phyloP scores from a whole-genome alignment of 129 eudicot genomes.

The Flaveria ramosissima region DNA sequence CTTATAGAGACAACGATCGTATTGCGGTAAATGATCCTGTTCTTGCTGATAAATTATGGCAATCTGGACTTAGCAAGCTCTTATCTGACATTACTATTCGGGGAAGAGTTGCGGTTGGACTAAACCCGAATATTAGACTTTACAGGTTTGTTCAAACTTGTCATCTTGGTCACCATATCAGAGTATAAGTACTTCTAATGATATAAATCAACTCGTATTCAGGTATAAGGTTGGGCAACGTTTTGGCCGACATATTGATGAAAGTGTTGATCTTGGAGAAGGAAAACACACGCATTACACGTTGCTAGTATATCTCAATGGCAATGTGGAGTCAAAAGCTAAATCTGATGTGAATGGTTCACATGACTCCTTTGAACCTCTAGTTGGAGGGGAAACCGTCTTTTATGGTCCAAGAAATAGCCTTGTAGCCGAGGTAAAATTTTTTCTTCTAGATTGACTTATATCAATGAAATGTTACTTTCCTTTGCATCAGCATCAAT shows the following conservation, averaged over 20 bases:
- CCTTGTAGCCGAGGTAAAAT: conserved; percentile 84
- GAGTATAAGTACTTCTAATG: neutral
- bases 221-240: conserved; percentile 92
- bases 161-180: neutral
- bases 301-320: conserved; percentile 81
- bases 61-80: conserved; percentile 68
- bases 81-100: conserved; percentile 63
- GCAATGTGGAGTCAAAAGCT: conserved; percentile 44
- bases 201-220: conserved; percentile 11
- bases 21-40: conserved; percentile 71
- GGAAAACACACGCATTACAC: conserved; percentile 83
- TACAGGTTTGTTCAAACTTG: conserved; percentile 59
- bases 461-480: neutral
- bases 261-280: conserved; percentile 85
- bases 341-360: conserved; percentile 40
- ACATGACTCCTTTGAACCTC: conserved; percentile 47
- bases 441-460: neutral
- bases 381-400: conserved; percentile 97
- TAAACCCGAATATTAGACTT: conserved; percentile 87
- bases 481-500: neutral
- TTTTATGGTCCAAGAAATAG: conserved; percentile 84
- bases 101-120: conserved; percentile 88
- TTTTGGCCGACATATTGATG: conserved; percentile 97
- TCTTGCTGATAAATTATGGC: conserved; percentile 81
- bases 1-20: conserved; percentile 95